Evolutionary conservation across 106 monocot genomes (phyloP), one percentile per base, ranked within the genome.

Genomic region (Chionographis japonica): DNA sequence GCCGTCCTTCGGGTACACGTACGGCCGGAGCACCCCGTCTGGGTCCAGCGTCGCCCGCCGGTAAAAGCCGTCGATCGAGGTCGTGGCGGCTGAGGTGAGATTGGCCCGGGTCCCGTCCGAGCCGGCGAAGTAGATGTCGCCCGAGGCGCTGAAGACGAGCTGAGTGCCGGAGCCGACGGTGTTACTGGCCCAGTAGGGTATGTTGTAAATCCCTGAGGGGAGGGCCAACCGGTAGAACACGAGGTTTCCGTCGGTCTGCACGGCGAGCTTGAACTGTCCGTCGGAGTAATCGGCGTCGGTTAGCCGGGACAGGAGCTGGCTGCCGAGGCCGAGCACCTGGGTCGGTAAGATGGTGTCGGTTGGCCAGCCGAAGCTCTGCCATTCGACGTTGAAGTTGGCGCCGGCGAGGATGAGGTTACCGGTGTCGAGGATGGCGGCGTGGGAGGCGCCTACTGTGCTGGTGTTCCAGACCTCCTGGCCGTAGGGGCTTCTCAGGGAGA

Each of bases 11-110:
- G 60, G 40, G 46, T 68, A 67, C 43, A 68, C 10, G 20, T 78
- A 78, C 13, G 14, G 42, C 40, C 72, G 58, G 60, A 78, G 43
- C 37, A 61, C 68, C n/a, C 78, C 78, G 66, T 78, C 78, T 8
- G 67, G 56, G 17, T 78, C 78, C 18, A 78, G 42, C 37, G 61
- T 72, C 20, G 72, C 67, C 27, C 66, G 51, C 13, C 37, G 60
- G 55, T 67, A 68, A 49, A n/a, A 72, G 13, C 62, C 53, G 2
- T 27, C 6, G 0, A 40, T 37, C 2, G 78, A 53, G 18, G 11
- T 53, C 3, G 1, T 16, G 16, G 36, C 14, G 4, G 10, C 20
- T 0, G 68, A 49, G 6, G 58, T 56, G 8, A 61, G 17, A 10
- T 36, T 42, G 41, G 50, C 35, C 27, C 0, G 12, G 17, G 37